Evolutionary conservation across 2,329 filamentous ascomycete species (phyloP).

Genomic region (Geosmithia putterillii): DNA sequence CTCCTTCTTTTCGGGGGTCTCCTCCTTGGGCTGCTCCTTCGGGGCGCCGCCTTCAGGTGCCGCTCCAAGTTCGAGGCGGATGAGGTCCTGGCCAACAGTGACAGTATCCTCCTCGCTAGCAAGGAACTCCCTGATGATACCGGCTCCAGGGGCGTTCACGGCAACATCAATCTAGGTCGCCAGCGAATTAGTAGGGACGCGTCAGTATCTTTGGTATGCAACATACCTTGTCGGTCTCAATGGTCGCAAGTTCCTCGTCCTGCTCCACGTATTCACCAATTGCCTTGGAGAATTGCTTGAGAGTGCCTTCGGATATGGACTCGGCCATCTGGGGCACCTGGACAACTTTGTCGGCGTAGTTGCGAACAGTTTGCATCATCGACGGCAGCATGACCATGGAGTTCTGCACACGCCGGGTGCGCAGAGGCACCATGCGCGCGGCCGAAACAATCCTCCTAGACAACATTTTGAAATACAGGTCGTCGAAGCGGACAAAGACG

Average conservation of each 20-base stretch:
- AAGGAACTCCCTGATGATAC: slow-evolving; percentile 82
- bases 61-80: slow-evolving; percentile 73
- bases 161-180: slow-evolving; percentile 68
- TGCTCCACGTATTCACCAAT: slow-evolving; percentile 88
- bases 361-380: slow-evolving; percentile 44
- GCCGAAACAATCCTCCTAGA: slow-evolving; percentile 29
- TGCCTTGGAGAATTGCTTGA: slow-evolving; percentile 90
- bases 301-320: slow-evolving; percentile 91
- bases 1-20: slow-evolving; percentile 4
- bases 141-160: slow-evolving; percentile 85
- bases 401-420: slow-evolving; percentile 17
- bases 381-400: slow-evolving; percentile 28
- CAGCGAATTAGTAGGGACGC: slow-evolving; percentile 9
- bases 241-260: slow-evolving; percentile 96
- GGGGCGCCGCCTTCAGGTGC: slow-evolving; percentile 21
- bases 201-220: background rate
- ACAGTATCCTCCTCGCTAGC: slow-evolving; percentile 94
- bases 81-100: slow-evolving; percentile 81
- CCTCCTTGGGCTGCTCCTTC: slow-evolving; percentile 15
- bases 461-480: slow-evolving; percentile 19
- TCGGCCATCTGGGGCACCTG: slow-evolving; percentile 98
- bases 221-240: slow-evolving; percentile 93
- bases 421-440: slow-evolving; percentile 30
- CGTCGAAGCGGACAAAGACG: background rate
- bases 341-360: slow-evolving; percentile 69